phyloP scores from a whole-genome alignment of 805 yeast genomes.

The Cyberlindnera maritima region DNA sequence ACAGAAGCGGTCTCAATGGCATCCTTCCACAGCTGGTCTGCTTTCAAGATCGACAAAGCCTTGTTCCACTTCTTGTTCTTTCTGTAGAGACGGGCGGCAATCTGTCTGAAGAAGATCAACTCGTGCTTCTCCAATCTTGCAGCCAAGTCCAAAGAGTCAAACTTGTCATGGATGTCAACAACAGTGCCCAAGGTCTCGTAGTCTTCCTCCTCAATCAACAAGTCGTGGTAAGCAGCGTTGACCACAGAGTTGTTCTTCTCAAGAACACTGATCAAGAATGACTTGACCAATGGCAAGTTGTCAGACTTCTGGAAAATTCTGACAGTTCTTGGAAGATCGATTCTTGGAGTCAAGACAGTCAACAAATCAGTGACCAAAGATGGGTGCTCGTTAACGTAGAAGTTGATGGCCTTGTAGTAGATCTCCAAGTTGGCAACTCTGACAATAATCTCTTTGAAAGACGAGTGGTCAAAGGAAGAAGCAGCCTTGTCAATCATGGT shows the following conservation, averaged over 20 bases:
- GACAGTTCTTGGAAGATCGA: conserved; percentile 93
- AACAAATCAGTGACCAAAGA: conserved; percentile 83
- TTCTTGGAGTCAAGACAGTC: conserved; percentile 78
- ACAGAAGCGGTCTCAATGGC: conserved; percentile 89
- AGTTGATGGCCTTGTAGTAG: conserved; percentile 94
- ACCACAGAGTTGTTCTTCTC: conserved; percentile 88
- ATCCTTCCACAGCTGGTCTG: conserved; percentile 92
- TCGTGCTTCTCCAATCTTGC: conserved; percentile 90
- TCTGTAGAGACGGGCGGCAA: conserved; percentile 90
- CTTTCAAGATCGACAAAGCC: conserved; percentile 82
- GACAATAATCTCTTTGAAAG: conserved; percentile 91
- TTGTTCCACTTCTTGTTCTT: conserved; percentile 92
- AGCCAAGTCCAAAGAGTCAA: conserved; percentile 90
- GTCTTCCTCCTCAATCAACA: conserved; percentile 95
- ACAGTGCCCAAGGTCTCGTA: conserved; percentile 84
- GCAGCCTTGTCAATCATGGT: conserved; percentile 95
- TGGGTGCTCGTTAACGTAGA: conserved; percentile 91
- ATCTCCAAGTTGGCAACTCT: conserved; percentile 96
- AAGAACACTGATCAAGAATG: conserved; percentile 88
- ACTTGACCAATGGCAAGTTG: conserved; percentile 92
- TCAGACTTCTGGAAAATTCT: conserved; percentile 93
- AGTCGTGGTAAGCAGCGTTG: conserved; percentile 91
- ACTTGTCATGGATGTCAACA: conserved; percentile 86
- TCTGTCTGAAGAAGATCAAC: conserved; percentile 89
- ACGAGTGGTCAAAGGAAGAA: conserved; percentile 87